Evolutionary conservation across 1,139 yeast species (phyloP).

Genomic region (Ogataea hybrid): DNA sequence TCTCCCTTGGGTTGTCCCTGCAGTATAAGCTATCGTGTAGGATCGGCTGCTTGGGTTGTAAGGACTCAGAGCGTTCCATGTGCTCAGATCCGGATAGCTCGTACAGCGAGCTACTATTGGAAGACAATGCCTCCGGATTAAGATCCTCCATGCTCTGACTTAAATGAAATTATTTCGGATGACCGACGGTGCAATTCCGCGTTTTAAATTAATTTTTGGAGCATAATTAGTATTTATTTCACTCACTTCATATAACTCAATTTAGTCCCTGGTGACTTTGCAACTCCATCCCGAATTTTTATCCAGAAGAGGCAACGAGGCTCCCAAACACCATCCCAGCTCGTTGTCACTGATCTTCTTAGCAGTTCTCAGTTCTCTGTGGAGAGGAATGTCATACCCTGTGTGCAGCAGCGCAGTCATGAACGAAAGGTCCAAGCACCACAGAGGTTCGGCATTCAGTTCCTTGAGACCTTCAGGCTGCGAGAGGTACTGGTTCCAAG

Average conservation of each 20-base stretch:
- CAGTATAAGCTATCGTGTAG: constrained; percentile 27
- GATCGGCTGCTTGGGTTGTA: constrained; percentile 25
- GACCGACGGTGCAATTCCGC: neutral
- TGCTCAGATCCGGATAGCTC: neutral
- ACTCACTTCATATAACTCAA: constrained; percentile 3
- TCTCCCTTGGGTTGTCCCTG: constrained; percentile 21
- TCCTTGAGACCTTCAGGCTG: constrained; percentile 41
- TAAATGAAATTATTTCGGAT: neutral
- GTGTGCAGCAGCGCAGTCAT: constrained; percentile 87
- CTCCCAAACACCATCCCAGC: constrained; percentile 98
- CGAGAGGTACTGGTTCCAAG: constrained; percentile 48
- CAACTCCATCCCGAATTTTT: constrained; percentile 70
- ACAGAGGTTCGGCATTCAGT: constrained; percentile 76
- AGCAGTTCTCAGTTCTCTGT: constrained; percentile 89
- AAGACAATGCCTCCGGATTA: neutral
- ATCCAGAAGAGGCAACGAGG: constrained; percentile 85
- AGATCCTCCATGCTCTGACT: constrained; percentile 3
- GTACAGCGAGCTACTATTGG: neutral
- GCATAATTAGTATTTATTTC: constrained; percentile 1
- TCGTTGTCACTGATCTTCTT: constrained; percentile 85
- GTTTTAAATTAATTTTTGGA: neutral
- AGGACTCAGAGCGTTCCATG: constrained; percentile 18
- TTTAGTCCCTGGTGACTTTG: constrained; percentile 36
- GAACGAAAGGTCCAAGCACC: constrained; percentile 92
- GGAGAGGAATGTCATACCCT: constrained; percentile 91